Evolutionary conservation across 495 filamentous ascomycete species (phyloP).

Genomic region (Tuber indicum): DNA sequence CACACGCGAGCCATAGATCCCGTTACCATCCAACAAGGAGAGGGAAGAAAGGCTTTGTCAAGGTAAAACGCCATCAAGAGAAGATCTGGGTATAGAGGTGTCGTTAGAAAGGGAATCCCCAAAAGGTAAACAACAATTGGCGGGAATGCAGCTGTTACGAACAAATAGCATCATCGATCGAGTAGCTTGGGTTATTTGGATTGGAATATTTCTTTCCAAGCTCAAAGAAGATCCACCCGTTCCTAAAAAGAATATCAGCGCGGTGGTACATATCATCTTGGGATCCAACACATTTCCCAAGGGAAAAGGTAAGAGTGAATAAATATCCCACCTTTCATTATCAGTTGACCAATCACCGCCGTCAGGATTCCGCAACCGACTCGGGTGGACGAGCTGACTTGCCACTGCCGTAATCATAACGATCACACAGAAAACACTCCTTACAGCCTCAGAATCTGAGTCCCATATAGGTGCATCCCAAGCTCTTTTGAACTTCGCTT

Average conservation of each 20-base stretch:
- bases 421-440: constrained; percentile 39
- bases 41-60: constrained; percentile 39
- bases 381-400: constrained; percentile 35
- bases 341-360: constrained; percentile 28
- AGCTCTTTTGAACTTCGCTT: constrained; percentile 37
- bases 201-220: constrained; percentile 38
- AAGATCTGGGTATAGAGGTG: constrained; percentile 24
- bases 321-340: constrained; percentile 32
- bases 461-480: constrained; percentile 40
- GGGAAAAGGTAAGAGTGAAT: not conserved
- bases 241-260: constrained; percentile 21
- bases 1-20: constrained; percentile 39
- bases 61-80: constrained; percentile 41
- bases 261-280: not conserved
- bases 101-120: constrained; percentile 10
- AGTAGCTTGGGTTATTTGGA: constrained; percentile 36
- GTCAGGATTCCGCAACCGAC: constrained; percentile 23
- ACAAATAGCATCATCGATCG: constrained; percentile 40
- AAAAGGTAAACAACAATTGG: not conserved
- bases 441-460: constrained; percentile 32
- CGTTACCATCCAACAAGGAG: constrained; percentile 41
- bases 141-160: not conserved
- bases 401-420: constrained; percentile 38
- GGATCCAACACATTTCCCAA: not conserved
- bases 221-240: constrained; percentile 41